A percentile compares a stretch with the other conserved stretches of the same genome.
These are phyloP conservation scores for Botrytis byssoidea DNA, from an alignment of 2,329 filamentous ascomycete genomes.

Conservation along the genomic window DNA sequence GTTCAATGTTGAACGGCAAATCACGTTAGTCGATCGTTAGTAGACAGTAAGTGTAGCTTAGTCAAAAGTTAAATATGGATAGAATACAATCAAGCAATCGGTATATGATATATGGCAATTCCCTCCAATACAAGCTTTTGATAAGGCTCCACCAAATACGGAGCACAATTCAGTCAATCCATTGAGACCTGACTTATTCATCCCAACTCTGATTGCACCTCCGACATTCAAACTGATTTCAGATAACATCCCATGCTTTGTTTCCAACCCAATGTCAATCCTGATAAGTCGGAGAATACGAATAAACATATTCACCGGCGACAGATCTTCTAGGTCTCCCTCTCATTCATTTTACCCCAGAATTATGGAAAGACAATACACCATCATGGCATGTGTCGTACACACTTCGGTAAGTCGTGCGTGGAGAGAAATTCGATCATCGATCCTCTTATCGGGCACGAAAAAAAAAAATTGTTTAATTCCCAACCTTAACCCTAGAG, in stretches of 20 bases:
- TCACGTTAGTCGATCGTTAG: background rate
- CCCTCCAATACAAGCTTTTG: background rate
- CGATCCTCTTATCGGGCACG: conserved; percentile 17
- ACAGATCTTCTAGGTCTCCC: background rate
- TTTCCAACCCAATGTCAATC: background rate
- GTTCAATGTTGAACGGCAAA: too few relatives aligned
- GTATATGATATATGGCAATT: background rate
- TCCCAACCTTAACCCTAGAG: background rate
- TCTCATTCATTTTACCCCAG: background rate
- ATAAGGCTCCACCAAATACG: background rate
- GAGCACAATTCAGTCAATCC: background rate
- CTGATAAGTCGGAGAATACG: background rate
- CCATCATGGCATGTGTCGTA: background rate
- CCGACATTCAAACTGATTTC: background rate
- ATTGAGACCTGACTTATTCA: conserved; percentile 5
- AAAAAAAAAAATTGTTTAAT: background rate
- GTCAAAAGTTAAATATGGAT: background rate
- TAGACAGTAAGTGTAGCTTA: background rate
- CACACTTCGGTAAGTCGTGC: background rate
- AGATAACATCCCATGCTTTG: background rate
- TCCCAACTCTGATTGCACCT: background rate
- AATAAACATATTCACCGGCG: background rate
- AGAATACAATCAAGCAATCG: background rate
- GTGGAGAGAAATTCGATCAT: background rate
- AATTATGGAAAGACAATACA: background rate